These are phyloP conservation scores for Lenzites betulinus DNA, from an alignment of 768 basidiomycete genomes.

Conservation along the genomic window DNA sequence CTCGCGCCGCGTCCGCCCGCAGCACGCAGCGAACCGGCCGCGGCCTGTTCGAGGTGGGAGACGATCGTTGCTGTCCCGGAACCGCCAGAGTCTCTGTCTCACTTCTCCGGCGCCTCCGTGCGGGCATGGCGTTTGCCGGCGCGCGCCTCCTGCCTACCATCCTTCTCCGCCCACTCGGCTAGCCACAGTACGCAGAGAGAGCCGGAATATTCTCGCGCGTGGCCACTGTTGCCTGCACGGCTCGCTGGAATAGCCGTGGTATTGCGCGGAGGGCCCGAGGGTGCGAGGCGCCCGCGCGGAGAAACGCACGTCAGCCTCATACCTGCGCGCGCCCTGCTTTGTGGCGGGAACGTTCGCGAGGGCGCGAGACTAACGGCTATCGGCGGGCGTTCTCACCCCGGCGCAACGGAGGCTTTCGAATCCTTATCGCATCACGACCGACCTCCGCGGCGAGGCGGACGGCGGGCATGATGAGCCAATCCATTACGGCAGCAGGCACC, in stretches of 20 bases:
- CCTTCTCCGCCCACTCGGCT: too few relatives aligned
- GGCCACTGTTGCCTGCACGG: neutral
- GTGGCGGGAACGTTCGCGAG: neutral
- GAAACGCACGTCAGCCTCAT: too few relatives aligned
- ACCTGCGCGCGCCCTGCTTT: neutral
- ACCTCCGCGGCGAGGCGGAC: neutral
- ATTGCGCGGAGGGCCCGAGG: neutral
- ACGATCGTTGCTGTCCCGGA: constrained; percentile 14
- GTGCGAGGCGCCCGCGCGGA: neutral
- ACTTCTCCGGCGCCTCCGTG: neutral
- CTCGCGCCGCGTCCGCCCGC: neutral
- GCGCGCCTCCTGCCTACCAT: too few relatives aligned
- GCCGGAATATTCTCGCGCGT: neutral
- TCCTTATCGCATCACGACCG: constrained; percentile 10
- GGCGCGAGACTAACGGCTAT: constrained; percentile 7
- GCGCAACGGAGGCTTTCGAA: constrained; percentile 6
- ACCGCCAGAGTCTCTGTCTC: neutral
- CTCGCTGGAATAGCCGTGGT: neutral
- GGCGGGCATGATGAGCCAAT: neutral
- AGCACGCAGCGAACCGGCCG: neutral
- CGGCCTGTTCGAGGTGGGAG: constrained; percentile 1
- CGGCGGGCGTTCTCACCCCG: constrained; percentile 11
- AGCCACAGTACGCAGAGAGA: neutral
- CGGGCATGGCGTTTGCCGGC: too few relatives aligned
- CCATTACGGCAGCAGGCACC: constrained; percentile 1